Percentiles rank a stretch among this genome's conserved stretches.
phyloP scores from a whole-genome alignment of 352 stramenopile genomes.

The Globisporangium solare region DNA sequence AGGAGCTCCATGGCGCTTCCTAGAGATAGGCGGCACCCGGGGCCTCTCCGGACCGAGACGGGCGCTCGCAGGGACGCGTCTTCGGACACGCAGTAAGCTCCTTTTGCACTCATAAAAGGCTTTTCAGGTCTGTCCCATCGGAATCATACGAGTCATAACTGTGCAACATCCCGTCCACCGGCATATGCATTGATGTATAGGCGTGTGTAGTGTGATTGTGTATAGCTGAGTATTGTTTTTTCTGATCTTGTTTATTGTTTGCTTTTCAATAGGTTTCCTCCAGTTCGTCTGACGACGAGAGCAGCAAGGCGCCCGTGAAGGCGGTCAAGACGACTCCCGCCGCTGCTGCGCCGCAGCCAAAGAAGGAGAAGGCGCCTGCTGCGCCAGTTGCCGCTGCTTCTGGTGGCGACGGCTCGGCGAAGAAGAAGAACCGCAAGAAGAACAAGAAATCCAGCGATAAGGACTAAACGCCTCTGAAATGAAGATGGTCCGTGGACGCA shows the following conservation, averaged over 20 bases:
- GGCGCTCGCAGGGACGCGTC: neutral
- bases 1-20: conserved; percentile 8
- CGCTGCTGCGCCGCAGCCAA: conserved; percentile 23
- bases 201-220: neutral
- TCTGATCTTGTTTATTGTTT: conserved; percentile 5
- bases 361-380: conserved; percentile 21
- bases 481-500: too few relatives aligned
- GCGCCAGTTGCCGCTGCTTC: conserved; percentile 9
- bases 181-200: conserved; percentile 5
- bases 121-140: conserved; percentile 66
- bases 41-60: conserved; percentile 8
- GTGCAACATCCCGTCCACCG: conserved; percentile 66
- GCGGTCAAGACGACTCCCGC: conserved; percentile 16
- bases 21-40: conserved; percentile 11
- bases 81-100: conserved; percentile 8
- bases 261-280: conserved; percentile 16
- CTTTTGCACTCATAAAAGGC: conserved; percentile 59
- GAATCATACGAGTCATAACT: conserved; percentile 93
- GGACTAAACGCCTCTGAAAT: neutral
- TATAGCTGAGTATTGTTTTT: neutral
- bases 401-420: conserved; percentile 13
- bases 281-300: conserved; percentile 35
- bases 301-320: neutral
- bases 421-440: conserved; percentile 68
- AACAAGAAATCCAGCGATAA: conserved; percentile 31